Percentiles rank a stretch among this genome's conserved stretches.
Conservation (phyloP, 2,329 filamentous ascomycete species). For the Colletotrichum viniferum region DNA sequence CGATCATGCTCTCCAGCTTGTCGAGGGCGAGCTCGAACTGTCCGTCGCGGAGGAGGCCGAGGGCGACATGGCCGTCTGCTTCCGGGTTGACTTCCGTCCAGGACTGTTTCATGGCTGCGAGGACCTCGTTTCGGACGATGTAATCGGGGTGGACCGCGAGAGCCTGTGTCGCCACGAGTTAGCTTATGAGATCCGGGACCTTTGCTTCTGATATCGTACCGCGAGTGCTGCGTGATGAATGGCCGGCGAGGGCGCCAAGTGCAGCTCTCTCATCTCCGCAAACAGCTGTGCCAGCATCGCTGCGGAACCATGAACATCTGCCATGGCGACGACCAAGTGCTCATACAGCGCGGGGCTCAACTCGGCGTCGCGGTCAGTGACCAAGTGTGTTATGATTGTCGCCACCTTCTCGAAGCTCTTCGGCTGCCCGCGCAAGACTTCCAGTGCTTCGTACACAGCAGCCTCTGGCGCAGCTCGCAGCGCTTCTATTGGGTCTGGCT, state of each 20-base stretch:
- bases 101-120: conserved; percentile 74
- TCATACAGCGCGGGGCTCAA: conserved; percentile 71
- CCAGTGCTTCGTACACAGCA: conserved; percentile 53
- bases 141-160: conserved; percentile 89
- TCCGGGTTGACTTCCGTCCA: conserved; percentile 70
- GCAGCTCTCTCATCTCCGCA: conserved; percentile 69
- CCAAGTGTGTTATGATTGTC: conserved; percentile 60
- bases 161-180: conserved; percentile 46
- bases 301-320: conserved; percentile 70
- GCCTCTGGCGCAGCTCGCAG: conserved; percentile 34
- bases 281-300: conserved; percentile 67
- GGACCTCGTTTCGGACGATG: conserved; percentile 70
- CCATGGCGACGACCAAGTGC: conserved; percentile 75
- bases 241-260: conserved; percentile 66
- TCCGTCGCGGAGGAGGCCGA: conserved; percentile 79
- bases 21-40: conserved; percentile 82
- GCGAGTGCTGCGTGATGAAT: conserved; percentile 76
- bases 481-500: conserved; percentile 21
- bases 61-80: conserved; percentile 69
- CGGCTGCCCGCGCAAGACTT: conserved; percentile 38
- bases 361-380: conserved; percentile 57
- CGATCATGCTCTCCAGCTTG: conserved; percentile 70
- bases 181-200: not conserved
- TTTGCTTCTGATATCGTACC: conserved; percentile 40
- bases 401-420: conserved; percentile 42